Evolutionary conservation across 2,329 filamentous ascomycete genomes (phyloP), one percentile per base, ranked within the genome.

Genomic region (Botrytis elliptica): DNA sequence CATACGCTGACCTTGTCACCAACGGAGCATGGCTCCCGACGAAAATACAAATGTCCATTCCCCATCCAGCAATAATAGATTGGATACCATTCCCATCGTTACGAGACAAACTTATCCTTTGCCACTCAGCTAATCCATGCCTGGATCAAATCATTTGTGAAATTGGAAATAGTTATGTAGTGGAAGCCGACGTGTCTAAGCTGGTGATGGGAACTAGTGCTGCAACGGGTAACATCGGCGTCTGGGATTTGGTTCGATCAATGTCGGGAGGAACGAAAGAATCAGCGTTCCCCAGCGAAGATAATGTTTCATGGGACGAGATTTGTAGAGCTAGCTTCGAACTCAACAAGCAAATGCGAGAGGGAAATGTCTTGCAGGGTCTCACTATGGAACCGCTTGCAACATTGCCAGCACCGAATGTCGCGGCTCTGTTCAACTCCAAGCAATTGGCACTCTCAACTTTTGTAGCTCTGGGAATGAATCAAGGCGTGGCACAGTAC

Each of bases 101-200:
- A 44, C 62, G 70, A 60, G 70, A 72, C 52, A 57, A 68, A 29
- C 18, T 72, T 36, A 68, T 68, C 16, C 49, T 67, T 38, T 72
- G 62, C 22, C 62, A 72, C 49, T 72, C 70, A 20, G 62, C 40
- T 9, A 72, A 72, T 33, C 70, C 70, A 5, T 72, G 62, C 10
- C 40, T 72, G 16, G 70, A 72, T 67, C 36, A 72, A 33, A 57
- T 72, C 44, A n/a, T 72, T 33, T 66, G 70, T 22, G 70, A 72
- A 7, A 22, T 72, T 33, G 70, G 70, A 29, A 29, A 22, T 59
- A 72, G 70, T 72, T 72, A 72, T 44, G 62, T 68, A 2, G 70
- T 72, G n/a, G 70, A 72, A 68, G 38, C 49, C 20, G 70, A 72
- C 36, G 62, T 66, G 2, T 72, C 63, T 22, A 60, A 72, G n/a